Percentiles rank a stretch among this genome's conserved stretches.
Evolutionary conservation across 2,329 filamentous ascomycete species (phyloP).

Genomic region (Botrytis fragariae): DNA sequence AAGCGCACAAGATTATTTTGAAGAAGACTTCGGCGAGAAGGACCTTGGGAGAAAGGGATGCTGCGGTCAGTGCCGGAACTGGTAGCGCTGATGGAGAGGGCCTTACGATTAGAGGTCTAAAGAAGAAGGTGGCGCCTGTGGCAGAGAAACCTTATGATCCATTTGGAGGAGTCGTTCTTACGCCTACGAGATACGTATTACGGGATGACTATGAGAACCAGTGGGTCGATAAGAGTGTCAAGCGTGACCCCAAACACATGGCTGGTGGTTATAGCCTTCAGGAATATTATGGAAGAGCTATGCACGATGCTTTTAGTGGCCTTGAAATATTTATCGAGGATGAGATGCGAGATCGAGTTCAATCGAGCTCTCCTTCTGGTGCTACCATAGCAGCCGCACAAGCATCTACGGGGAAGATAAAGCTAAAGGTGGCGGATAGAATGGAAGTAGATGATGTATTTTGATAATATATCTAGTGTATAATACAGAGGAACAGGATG

Average conservation of each 20-base stretch:
- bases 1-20: conserved; percentile 59
- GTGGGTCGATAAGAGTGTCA: conserved; percentile 65
- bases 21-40: conserved; percentile 67
- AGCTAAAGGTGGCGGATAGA: conserved; percentile 36
- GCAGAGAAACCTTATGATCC: conserved; percentile 81
- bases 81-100: conserved; percentile 29
- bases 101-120: conserved; percentile 76
- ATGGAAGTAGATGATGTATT: conserved; percentile 53
- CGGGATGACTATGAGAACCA: conserved; percentile 71
- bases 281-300: conserved; percentile 76
- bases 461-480: conserved; percentile 26
- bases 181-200: conserved; percentile 67
- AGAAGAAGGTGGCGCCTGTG: conserved; percentile 58
- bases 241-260: conserved; percentile 62
- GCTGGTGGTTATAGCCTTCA: conserved; percentile 81
- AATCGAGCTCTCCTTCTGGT: conserved; percentile 35
- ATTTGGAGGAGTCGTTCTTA: conserved; percentile 72
- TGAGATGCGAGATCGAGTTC: conserved; percentile 45
- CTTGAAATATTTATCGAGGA: conserved; percentile 84
- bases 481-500: background rate
- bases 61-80: conserved; percentile 27
- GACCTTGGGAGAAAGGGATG: conserved; percentile 37
- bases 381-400: conserved; percentile 42
- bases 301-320: conserved; percentile 89
- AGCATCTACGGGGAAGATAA: conserved; percentile 37